phyloP scores from a whole-genome alignment of 257 asterid species.

The Nemophila menziesii region DNA sequence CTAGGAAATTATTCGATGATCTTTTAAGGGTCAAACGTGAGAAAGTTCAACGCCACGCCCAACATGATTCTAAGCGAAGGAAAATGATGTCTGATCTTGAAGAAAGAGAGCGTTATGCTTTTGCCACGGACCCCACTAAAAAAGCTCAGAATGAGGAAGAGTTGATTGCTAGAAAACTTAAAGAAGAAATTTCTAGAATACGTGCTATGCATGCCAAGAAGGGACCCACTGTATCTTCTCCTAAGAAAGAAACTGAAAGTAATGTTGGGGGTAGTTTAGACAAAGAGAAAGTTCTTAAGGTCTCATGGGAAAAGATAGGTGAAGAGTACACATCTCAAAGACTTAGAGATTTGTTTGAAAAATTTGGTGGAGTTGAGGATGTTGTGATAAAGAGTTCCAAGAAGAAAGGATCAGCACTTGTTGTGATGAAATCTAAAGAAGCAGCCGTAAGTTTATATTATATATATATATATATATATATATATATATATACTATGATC shows the following conservation, averaged over 20 bases:
- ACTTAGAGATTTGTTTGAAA: conserved; percentile 47
- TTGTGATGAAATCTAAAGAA: conserved; percentile 72
- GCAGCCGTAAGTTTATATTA: conserved; percentile 38
- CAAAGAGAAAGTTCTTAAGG: conserved; percentile 67
- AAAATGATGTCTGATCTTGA: conserved; percentile 82
- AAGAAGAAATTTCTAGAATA: conserved; percentile 54
- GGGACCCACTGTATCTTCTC: conserved; percentile 18
- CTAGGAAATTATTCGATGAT: conserved; percentile 63
- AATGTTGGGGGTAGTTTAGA: conserved; percentile 27
- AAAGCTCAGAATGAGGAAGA: conserved; percentile 56
- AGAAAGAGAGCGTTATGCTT: conserved; percentile 57
- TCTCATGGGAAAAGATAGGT: conserved; percentile 81
- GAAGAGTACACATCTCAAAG: conserved; percentile 52
- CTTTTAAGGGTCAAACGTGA: conserved; percentile 46
- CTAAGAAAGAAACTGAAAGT: conserved; percentile 24
- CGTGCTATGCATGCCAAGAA: conserved; percentile 38
- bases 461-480: too few relatives aligned
- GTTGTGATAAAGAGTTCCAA: conserved; percentile 63
- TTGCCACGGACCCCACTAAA: conserved; percentile 26
- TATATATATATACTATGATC: not conserved
- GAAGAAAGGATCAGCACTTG: conserved; percentile 80
- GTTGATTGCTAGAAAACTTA: conserved; percentile 37
- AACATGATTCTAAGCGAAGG: conserved; percentile 53
- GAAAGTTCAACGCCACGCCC: conserved; percentile 45
- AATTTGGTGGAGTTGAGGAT: conserved; percentile 76